Evolutionary conservation across 495 filamentous ascomycete species (phyloP).

Genomic region (Chaetomium tenue): DNA sequence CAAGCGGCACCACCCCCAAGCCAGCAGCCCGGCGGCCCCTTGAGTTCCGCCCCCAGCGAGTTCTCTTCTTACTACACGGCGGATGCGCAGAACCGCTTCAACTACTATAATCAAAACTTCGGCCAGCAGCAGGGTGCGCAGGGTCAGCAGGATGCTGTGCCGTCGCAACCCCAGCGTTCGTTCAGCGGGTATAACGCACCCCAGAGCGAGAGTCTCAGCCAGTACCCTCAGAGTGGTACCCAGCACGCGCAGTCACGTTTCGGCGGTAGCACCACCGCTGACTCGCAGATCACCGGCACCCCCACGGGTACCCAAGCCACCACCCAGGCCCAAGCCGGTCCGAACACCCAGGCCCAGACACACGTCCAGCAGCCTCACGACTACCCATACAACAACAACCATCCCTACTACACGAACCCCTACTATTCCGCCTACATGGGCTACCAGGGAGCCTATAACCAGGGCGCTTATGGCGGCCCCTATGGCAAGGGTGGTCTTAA

Average conservation of each 20-base stretch:
- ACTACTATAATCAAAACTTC: conserved; percentile 73
- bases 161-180: conserved; percentile 61
- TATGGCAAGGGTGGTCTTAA: conserved; percentile 68
- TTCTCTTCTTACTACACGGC: conserved; percentile 84
- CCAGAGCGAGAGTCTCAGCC: conserved; percentile 69
- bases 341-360: conserved; percentile 58
- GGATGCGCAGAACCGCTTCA: conserved; percentile 72
- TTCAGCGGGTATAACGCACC: conserved; percentile 75
- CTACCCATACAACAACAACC: conserved; percentile 64
- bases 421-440: conserved; percentile 81
- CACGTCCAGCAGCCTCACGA: conserved; percentile 58
- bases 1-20: conserved; percentile 57
- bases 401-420: conserved; percentile 78
- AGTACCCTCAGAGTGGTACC: conserved; percentile 68
- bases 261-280: conserved; percentile 59
- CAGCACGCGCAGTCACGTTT: conserved; percentile 35
- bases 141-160: conserved; percentile 68
- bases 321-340: conserved; percentile 52
- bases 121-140: conserved; percentile 63
- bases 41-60: conserved; percentile 73
- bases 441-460: conserved; percentile 67
- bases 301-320: conserved; percentile 64
- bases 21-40: conserved; percentile 55
- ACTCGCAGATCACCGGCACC: conserved; percentile 79
- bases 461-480: conserved; percentile 64